These are phyloP conservation scores for Oryza punctata DNA, from an alignment of 176 grass and related monocot species.

Conservation along the genomic window DNA sequence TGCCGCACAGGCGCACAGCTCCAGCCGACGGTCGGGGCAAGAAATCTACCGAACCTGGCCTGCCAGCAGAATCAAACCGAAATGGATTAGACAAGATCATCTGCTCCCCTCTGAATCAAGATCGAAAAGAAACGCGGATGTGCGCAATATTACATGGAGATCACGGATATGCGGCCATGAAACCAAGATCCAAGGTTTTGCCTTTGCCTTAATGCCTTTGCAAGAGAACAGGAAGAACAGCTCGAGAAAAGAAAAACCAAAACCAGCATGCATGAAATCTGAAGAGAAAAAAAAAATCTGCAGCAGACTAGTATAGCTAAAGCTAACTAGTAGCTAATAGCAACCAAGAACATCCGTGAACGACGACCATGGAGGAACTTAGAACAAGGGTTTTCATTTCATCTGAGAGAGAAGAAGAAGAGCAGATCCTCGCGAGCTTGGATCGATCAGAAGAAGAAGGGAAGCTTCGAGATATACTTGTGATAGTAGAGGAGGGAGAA, in stretches of 20 bases:
- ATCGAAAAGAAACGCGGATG: neutral
- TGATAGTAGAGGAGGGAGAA: no score
- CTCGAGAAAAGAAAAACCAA: neutral
- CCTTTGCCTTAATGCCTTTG: neutral
- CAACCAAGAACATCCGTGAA: no score
- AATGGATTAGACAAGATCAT: neutral
- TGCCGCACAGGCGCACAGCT: no score
- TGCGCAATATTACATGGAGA: neutral
- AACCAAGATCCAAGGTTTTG: conserved; percentile 4
- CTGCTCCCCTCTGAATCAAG: neutral
- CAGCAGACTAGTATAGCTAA: no score
- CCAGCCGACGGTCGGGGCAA: neutral
- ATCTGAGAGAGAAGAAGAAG: no score
- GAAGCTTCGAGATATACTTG: no score
- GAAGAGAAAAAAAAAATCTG: neutral
- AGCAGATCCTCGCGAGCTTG: no score
- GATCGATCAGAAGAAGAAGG: no score
- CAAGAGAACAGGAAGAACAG: neutral
- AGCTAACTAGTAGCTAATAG: no score
- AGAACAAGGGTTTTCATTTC: no score
- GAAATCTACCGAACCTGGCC: neutral
- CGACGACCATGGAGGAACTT: no score
- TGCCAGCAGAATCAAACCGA: neutral
- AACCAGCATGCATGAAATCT: conserved; percentile 3
- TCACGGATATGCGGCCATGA: neutral